Base-by-base conservation (phyloP, 1,284 basidiomycete species). In the Leccinum variabile region DNA sequence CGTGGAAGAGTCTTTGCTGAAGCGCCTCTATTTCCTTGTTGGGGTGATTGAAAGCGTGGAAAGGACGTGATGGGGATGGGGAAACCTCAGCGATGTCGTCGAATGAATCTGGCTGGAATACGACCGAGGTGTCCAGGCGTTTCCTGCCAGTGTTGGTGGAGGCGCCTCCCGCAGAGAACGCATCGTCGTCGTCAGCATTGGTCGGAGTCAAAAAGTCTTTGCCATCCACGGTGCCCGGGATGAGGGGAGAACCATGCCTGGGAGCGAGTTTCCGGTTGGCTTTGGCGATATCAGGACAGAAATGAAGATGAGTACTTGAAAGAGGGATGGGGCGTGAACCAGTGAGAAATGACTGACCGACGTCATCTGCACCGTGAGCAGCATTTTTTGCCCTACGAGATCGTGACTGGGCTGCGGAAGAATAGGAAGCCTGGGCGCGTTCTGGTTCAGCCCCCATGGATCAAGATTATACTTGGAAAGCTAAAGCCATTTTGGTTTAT, bases 1-100 rank as follows among this genome's bases (percentile, higher is more conserved):
- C 90, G 75, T 94, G 92, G 13, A 90, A 88, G 41, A 94, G 81
- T 32, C 88, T 81, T 69, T 92, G 88, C 65, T 92, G 88, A 22
- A 93, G 78, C 0, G 86, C 84, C 69, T 93, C 92, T 53, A 92
- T 86, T 74, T 94, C 91, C 72, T 89, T 91, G 70, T 79, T 83
- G 46, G 5, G 90, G 87, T 94, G 85, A 71, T 86, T 89, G 1
- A 89, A 82, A 9, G 87, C 82, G 25, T 86, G 76, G 77, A 89
- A 86, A 10, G 82, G 78, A 55, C 77, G 78, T 13, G 81, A 83
- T 4, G 89, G 87, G 0, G 88, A 88, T 18, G 84, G 82, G 60
- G 18, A 22, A 18, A 83, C 81, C 60, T 90, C 88, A 1, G 79
- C 79, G 46, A 80, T 78, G 62, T 87, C 84, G 65, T 80, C 81